Conservation (phyloP, 352 stramenopile genomes). For the Pythium volutum region DNA sequence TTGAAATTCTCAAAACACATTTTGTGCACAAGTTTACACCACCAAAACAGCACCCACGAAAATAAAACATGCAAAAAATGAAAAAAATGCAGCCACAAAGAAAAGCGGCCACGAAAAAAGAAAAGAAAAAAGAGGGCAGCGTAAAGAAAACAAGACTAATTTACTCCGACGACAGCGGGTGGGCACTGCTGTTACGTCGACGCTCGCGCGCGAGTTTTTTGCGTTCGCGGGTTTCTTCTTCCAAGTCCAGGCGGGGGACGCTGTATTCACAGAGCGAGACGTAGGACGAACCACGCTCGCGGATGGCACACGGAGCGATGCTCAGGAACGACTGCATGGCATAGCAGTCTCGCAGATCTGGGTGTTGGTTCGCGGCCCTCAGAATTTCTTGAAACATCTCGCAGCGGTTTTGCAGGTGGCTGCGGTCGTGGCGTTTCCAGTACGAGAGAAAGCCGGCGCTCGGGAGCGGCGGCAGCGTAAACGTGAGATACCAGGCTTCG, state of each 20-base stretch:
- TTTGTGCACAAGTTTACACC: slow-evolving; percentile 1
- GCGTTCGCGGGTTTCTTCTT: slow-evolving; percentile 70
- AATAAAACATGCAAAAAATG: slow-evolving; percentile 3
- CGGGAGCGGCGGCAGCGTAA: slow-evolving; percentile 63
- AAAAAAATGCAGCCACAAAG: neutral
- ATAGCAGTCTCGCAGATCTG: slow-evolving; percentile 35
- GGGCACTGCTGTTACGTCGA: slow-evolving; percentile 71
- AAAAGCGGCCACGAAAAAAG: neutral
- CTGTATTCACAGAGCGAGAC: slow-evolving; percentile 77
- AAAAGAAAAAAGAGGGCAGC: neutral
- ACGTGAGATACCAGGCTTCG: slow-evolving; percentile 56
- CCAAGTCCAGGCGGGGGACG: slow-evolving; percentile 58
- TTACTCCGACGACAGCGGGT: slow-evolving; percentile 52
- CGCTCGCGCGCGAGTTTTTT: slow-evolving; percentile 68
- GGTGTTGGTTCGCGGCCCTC: slow-evolving; percentile 34
- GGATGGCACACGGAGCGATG: slow-evolving; percentile 50
- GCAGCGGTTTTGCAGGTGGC: slow-evolving; percentile 67
- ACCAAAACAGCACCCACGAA: neutral
- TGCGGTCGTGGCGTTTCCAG: slow-evolving; percentile 76
- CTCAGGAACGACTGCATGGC: slow-evolving; percentile 53
- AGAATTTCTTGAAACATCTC: slow-evolving; percentile 75
- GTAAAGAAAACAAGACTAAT: slow-evolving; percentile 26
- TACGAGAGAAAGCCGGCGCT: slow-evolving; percentile 73
- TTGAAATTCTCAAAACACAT: neutral
- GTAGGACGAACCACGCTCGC: slow-evolving; percentile 73